phyloP scores from a whole-genome alignment of 495 filamentous ascomycete genomes.

The Pyrenopolyporus hunteri region DNA sequence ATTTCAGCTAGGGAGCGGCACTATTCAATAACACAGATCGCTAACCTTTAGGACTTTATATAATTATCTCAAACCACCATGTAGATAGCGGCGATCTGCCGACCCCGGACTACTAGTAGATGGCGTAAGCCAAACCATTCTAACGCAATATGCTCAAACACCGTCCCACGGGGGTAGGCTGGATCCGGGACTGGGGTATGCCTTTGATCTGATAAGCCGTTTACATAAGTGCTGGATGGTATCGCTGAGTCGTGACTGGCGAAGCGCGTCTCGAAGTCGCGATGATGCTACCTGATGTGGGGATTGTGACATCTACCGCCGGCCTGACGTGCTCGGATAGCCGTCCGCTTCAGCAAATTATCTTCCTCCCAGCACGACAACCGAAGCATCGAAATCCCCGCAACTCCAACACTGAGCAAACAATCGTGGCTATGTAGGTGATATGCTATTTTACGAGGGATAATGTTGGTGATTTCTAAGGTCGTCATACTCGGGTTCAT shows the following conservation, averaged over 20 bases:
- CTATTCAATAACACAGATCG: not conserved
- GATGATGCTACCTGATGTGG: conserved; percentile 5
- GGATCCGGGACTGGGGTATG: conserved; percentile 8
- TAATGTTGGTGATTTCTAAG: conserved; percentile 3
- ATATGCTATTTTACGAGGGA: not conserved
- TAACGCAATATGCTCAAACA: conserved; percentile 25
- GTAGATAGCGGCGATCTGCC: conserved; percentile 7
- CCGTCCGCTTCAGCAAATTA: conserved; percentile 14
- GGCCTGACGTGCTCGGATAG: conserved; percentile 28
- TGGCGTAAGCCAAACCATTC: conserved; percentile 26
- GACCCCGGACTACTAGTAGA: conserved; percentile 20
- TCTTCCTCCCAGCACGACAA: conserved; percentile 11
- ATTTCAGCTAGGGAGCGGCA: not conserved
- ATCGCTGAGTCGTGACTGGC: conserved; percentile 24
- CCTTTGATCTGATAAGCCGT: conserved; percentile 20
- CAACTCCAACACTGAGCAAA: conserved; percentile 12
- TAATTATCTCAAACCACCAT: not conserved
- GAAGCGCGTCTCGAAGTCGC: conserved; percentile 6
- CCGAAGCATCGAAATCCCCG: conserved; percentile 15
- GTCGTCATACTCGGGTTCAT: not conserved
- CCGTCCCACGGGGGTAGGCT: not conserved
- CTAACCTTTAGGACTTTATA: not conserved
- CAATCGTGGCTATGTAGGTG: conserved; percentile 1
- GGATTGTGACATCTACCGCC: conserved; percentile 29
- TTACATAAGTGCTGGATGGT: conserved; percentile 20